Evolutionary conservation across 2,329 filamentous ascomycete species (phyloP).

Genomic region (Dothidotthia symphoricarpi): DNA sequence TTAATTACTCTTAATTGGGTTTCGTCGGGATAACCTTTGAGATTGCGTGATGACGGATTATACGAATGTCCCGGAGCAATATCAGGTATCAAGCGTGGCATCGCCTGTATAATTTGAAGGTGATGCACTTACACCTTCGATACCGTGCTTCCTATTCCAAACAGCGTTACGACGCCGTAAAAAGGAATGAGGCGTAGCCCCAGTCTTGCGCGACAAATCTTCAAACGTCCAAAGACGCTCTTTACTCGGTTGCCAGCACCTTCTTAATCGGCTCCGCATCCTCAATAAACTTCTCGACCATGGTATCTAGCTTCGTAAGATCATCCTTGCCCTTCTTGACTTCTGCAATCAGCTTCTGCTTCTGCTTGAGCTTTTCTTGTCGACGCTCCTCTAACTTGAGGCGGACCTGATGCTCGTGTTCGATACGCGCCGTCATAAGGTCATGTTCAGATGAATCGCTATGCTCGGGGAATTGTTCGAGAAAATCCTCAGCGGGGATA

Average conservation of each 20-base stretch:
- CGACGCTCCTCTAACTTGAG: constrained; percentile 82
- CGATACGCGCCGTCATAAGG: constrained; percentile 85
- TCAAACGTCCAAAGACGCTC: neutral
- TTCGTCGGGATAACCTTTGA: no score
- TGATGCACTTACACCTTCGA: no score
- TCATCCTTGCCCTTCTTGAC: constrained; percentile 96
- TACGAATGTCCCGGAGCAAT: no score
- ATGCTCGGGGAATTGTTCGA: constrained; percentile 72
- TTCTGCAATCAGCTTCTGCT: constrained; percentile 66
- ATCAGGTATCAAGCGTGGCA: no score
- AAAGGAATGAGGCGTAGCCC: neutral
- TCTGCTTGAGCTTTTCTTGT: constrained; percentile 61
- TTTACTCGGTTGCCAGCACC: constrained; percentile 71
- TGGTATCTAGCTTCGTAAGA: constrained; percentile 83
- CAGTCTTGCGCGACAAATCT: neutral
- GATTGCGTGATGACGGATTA: no score
- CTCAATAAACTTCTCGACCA: constrained; percentile 91
- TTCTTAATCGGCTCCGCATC: constrained; percentile 86
- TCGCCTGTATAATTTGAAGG: no score
- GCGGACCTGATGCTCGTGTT: constrained; percentile 82
- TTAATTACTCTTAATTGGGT: no score
- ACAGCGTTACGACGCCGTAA: neutral
- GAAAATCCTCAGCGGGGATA: constrained; percentile 78
- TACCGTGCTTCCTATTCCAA: no score
- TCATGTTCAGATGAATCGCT: constrained; percentile 70